phyloP scores from a whole-genome alignment of 2,329 filamentous ascomycete genomes.

The Curvularia sp. region DNA sequence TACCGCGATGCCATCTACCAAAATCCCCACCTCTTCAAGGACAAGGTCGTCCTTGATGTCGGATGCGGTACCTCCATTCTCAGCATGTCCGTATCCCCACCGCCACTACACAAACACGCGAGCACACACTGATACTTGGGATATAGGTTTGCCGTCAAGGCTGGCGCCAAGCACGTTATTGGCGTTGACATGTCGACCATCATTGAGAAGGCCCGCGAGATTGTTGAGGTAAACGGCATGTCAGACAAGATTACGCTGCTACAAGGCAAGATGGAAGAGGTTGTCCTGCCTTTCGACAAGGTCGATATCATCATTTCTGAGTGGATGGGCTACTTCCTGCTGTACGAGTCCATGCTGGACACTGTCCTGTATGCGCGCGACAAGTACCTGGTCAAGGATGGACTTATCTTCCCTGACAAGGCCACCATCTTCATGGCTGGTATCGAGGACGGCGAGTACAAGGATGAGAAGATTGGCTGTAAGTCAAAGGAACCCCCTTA shows the following conservation, averaged over 20 bases:
- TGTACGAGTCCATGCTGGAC: constrained; percentile 99
- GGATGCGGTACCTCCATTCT: constrained; percentile 97
- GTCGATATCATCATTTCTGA: constrained; percentile 99
- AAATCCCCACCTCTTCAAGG: constrained; percentile 92
- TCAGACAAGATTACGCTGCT: constrained; percentile 95
- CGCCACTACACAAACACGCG: constrained; percentile 18
- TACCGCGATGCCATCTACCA: constrained; percentile 98
- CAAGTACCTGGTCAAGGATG: constrained; percentile 83
- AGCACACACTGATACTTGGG: constrained; percentile 29
- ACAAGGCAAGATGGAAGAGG: constrained; percentile 99
- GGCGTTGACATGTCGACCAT: constrained; percentile 99
- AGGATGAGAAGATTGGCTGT: constrained; percentile 99
- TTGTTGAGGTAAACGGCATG: constrained; percentile 90
- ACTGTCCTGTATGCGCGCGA: constrained; percentile 97
- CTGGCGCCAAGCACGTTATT: constrained; percentile 97
- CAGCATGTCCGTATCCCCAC: constrained; percentile 77
- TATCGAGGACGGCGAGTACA: constrained; percentile 99
- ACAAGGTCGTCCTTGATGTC: constrained; percentile 94
- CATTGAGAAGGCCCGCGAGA: constrained; percentile 97
- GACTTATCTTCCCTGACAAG: constrained; percentile 98
- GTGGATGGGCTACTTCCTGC: constrained; percentile 99
- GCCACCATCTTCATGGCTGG: constrained; percentile 95
- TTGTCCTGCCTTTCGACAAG: constrained; percentile 88
- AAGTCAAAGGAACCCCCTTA: constrained; percentile 4
- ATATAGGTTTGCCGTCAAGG: constrained; percentile 90